phyloP scores from a whole-genome alignment of 2,329 filamentous ascomycete species.

The Xylaria sp. region DNA sequence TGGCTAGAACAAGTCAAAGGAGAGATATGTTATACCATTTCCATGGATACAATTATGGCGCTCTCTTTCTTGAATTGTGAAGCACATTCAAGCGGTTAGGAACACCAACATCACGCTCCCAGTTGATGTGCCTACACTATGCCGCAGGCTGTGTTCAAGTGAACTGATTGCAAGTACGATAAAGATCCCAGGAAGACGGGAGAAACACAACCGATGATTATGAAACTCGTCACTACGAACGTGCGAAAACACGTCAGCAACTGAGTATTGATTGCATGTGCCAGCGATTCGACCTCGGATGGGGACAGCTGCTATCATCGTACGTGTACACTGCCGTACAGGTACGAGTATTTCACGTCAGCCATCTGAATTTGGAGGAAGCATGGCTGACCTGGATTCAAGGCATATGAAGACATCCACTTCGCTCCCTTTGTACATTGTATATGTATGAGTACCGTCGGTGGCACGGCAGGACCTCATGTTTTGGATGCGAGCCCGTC shows the following conservation, averaged over 20 bases:
- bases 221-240: neutral
- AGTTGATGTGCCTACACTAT: too few species aligned
- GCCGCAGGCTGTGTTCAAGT: neutral
- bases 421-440: neutral
- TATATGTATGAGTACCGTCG: neutral
- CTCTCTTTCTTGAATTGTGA: neutral
- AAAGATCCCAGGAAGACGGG: neutral
- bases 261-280: neutral
- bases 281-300: neutral
- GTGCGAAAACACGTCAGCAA: neutral
- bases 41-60: neutral
- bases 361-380: neutral
- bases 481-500: neutral
- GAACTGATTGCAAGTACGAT: neutral
- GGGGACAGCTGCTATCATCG: neutral
- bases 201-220: neutral
- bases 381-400: neutral
- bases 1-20: neutral
- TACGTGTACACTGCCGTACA: neutral
- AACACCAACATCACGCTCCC: too few species aligned
- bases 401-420: neutral
- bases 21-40: neutral
- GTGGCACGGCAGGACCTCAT: neutral
- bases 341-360: neutral
- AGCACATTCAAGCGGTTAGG: neutral